Evolutionary conservation across 257 asterid species (phyloP), one percentile per base, ranked within the genome.

Genomic region (Galeopsis tetrahit): DNA sequence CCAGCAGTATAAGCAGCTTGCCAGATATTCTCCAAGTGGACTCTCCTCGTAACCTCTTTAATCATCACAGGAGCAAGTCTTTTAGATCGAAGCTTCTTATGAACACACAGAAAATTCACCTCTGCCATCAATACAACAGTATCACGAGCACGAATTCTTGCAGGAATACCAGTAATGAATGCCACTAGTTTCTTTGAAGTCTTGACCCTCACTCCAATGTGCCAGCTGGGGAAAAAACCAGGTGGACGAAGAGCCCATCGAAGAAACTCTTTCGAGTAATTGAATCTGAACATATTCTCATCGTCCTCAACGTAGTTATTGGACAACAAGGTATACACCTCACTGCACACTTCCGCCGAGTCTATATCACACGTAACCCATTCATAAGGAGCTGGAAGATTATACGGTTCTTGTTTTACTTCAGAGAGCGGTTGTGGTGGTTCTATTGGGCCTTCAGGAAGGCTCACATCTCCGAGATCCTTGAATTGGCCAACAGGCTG

Each of bases 1-100:
- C 97, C 97, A 46, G 97, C 97, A 36, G 97, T 91, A 79, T 89
- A 91, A 70, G 97, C 97, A 10, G 95, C 97, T 62, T 91, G 97
- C 97, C 95, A 91, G 55, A 91, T 81, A 69, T 89, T 89, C 86
- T 91, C 97, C 88, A 89, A 44, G 77, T 87, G 93, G 76, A 89
- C 89, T 77, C 96, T 85, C 61, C 97, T 75, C 0, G 97, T 91
- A 56, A 91, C 96, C 78, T 91, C 97, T 77, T 89, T 91, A 58
- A 91, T 91, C 96, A 91, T 83, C 59, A 91, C 95, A 0, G 97
- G 97, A 38, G 97, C 97, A 42, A 91, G 97, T 64, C 97, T 89
- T 79, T 91, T 91, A 1, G 96, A 89, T 51, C 97, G 81, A 13
- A 91, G 96, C 82, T 91, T 91, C 85, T 91, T 91, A 77, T 89